phyloP scores from a whole-genome alignment of 169 alveolate genomes.

The Theileria luwenshuni region DNA sequence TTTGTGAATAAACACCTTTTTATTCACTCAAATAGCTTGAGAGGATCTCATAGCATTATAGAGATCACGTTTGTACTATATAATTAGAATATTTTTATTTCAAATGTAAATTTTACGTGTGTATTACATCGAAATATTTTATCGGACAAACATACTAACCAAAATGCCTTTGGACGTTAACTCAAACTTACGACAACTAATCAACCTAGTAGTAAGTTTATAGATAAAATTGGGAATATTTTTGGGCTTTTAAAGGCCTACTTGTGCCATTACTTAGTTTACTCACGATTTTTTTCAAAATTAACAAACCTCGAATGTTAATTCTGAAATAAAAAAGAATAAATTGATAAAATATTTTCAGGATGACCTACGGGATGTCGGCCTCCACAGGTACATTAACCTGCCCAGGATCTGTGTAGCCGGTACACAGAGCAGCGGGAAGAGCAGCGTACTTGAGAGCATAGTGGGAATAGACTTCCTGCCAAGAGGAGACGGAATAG shows the following conservation, averaged over 20 bases:
- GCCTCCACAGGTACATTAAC: slow-evolving; percentile 90
- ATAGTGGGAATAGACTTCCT: slow-evolving; percentile 96
- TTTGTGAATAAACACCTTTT: too few relatives aligned
- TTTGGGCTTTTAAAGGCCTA: not conserved
- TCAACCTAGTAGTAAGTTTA: slow-evolving; percentile 58
- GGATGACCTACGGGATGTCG: slow-evolving; percentile 91
- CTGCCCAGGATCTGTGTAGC: slow-evolving; percentile 86
- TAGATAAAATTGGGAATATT: not conserved
- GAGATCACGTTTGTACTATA: not conserved
- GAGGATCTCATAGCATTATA: too few relatives aligned
- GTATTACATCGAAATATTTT: not conserved
- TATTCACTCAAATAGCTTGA: too few relatives aligned
- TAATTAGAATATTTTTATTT: not conserved
- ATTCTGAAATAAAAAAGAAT: not conserved
- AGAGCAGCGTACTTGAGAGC: slow-evolving; percentile 93
- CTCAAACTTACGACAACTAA: slow-evolving; percentile 53
- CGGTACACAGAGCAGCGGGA: slow-evolving; percentile 87
- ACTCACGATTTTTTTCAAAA: not conserved
- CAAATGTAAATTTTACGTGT: slow-evolving; percentile 18
- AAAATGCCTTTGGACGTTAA: slow-evolving; percentile 49
- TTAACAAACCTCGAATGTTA: too few relatives aligned
- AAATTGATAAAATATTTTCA: not conserved
- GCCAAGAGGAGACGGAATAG: slow-evolving; percentile 98
- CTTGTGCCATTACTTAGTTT: not conserved
- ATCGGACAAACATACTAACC: not conserved